Base-by-base conservation (phyloP, 1,139 yeast species). In the Saccharomyces hybrid region DNA sequence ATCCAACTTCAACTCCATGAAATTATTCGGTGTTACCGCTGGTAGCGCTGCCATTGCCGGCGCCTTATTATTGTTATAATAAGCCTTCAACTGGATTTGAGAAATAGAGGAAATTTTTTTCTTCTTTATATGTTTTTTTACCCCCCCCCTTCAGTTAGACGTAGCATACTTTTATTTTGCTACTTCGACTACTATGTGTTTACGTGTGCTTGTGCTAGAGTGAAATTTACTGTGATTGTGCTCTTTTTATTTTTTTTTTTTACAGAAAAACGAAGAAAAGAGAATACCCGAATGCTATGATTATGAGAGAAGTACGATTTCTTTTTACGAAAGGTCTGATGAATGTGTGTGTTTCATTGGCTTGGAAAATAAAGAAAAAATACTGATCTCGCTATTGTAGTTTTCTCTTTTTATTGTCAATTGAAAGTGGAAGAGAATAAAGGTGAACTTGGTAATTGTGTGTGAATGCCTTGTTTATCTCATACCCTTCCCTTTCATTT, bases 11-110 rank as follows among this genome's bases (percentile, higher is more conserved):
- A 63, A 62, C 53, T 55, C 65, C 28, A 54, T 62, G 51, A 62
- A 63, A 42, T 57, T 63, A 34, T 54, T 62, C 49, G 70, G 70
- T 57, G 62, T 66, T 52, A 71, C 75, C 53, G 60, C 68, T 28
- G 75, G 75, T 61, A 62, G 71, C 52, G 75, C 69, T 50, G 58
- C 70, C 34, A 57, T 72, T 55, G 76, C 75, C 38, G 77, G 74
- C 65, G 74, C 75, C 55, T 64, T 73, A 54, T 58, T 74, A 62
- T 60, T 73, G 58, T 63, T 64, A 57, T 65, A 56, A 61, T 38
- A 38, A 16, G 44, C 24, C 26, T 19, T 19, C 9, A 11, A 19
- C 21, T 38, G 24, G 24, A 38, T 38, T 38, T 38, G 44, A 16
- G 44, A 38, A 38, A 54, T 16, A 24, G 14, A 8, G n/a, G 42